Evolutionary conservation across 2,329 filamentous ascomycete genomes (phyloP), one percentile per base, ranked within the genome.

Genomic region (Calonectria crousiana): DNA sequence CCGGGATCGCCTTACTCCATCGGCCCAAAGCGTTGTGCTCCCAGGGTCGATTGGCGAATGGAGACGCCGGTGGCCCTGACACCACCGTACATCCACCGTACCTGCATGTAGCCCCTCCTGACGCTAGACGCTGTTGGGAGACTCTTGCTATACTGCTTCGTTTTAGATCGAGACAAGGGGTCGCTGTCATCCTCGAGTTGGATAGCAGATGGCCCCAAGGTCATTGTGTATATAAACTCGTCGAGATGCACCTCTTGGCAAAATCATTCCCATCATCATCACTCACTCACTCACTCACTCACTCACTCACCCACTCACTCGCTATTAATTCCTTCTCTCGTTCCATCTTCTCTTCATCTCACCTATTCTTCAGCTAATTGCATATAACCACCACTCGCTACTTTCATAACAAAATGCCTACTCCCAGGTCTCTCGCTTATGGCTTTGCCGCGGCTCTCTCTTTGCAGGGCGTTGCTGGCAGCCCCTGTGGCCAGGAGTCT

Each of bases 81-180:
- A 18, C 56, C 34, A 62, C 56, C 56, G 56, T 62, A 6, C 32
- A 11, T 9, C 32, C 56, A 38, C 56, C 34, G 56, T 41, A 62
- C 56, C 56, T 62, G 56, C 38, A 62, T 62, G 56, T 5, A 41
- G 56, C 16, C 56, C 56, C 56, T 41, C 56, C 23, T 62, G 34
- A 28, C 18, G 56, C 56, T 62, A 62, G 56, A 3, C 32, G 56
- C 38, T 62, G 56, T 62, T 36, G 23, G 34, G 56, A 14, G n/a
- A 23, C 32, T 20, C 32, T 38, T 38, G 34, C 34, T 41, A 10
- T 16, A 41, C 14, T 20, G 23, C 56, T 62, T 62, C 36, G 56
- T 62, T 41, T 62, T 62, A 28, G 56, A 62, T 41, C 56, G 56
- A 62, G 34, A 62, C 56, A 41, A n/a, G 56, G 56, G 36, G 34